A percentile compares a stretch with the other conserved stretches of the same genome.
Evolutionary conservation across 495 filamentous ascomycete genomes (phyloP).

Genomic region (Penicillium verhagenii): DNA sequence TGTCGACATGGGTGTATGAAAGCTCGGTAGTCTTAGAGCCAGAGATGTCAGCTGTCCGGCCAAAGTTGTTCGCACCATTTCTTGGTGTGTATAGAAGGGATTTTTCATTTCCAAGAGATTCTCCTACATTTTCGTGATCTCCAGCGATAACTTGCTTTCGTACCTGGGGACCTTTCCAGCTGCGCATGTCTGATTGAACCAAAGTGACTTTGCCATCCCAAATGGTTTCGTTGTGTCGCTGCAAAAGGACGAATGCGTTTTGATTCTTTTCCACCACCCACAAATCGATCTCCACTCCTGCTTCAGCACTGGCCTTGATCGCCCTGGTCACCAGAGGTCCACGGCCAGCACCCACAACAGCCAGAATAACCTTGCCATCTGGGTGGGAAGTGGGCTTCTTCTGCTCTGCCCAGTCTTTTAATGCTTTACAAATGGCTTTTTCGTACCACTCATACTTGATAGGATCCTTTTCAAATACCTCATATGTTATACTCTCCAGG

Average conservation of each 20-base stretch:
- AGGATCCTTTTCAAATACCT: constrained; percentile 97
- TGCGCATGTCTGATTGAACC: constrained; percentile 95
- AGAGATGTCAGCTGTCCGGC: constrained; percentile 10
- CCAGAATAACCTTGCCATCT: constrained; percentile 74
- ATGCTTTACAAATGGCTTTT: constrained; percentile 72
- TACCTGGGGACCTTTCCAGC: constrained; percentile 72
- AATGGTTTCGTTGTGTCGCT: constrained; percentile 72
- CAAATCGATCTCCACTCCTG: constrained; percentile 73
- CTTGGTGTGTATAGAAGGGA: constrained; percentile 28
- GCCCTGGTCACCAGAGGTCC: constrained; percentile 88
- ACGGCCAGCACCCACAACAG: constrained; percentile 88
- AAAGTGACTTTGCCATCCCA: constrained; percentile 79
- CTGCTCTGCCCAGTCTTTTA: constrained; percentile 74
- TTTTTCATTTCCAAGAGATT: constrained; percentile 34
- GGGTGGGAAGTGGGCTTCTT: constrained; percentile 69
- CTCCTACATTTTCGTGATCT: constrained; percentile 23
- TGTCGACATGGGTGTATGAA: constrained; percentile 71
- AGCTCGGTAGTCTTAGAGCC: constrained; percentile 6
- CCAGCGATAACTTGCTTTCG: constrained; percentile 13
- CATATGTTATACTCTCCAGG: constrained; percentile 94
- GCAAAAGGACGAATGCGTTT: constrained; percentile 90
- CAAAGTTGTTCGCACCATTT: constrained; percentile 18
- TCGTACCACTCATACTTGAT: constrained; percentile 98
- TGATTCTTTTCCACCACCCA: constrained; percentile 98
- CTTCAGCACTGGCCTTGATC: constrained; percentile 70